phyloP scores from a whole-genome alignment of 805 yeast genomes.

The Starmerella kuoi region DNA sequence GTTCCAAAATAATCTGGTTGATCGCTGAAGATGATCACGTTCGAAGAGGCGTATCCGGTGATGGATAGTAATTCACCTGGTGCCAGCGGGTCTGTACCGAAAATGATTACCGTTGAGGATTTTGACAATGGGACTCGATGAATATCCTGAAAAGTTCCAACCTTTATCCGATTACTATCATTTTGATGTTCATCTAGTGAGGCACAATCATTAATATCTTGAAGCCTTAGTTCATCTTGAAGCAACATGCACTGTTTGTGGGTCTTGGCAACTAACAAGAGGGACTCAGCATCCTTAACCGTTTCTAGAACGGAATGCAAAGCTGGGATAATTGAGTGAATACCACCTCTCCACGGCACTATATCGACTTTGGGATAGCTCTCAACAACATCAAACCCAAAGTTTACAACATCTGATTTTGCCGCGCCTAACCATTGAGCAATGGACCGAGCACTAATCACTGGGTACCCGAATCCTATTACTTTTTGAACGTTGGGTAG shows the following conservation, averaged over 20 bases:
- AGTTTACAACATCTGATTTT: constrained; percentile 51
- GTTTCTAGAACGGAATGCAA: not conserved
- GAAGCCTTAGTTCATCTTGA: not conserved
- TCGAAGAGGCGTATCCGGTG: constrained; percentile 25
- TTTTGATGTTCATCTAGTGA: not conserved
- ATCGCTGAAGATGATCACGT: constrained; percentile 47
- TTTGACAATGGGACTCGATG: not conserved
- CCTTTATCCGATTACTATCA: not conserved
- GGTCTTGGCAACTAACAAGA: not conserved
- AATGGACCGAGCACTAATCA: constrained; percentile 64
- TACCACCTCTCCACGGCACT: constrained; percentile 19
- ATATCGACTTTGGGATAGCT: constrained; percentile 30
- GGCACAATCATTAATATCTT: not conserved
- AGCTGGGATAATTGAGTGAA: not conserved
- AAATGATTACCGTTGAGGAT: not conserved
- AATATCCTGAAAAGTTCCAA: not conserved
- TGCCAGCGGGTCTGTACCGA: not conserved
- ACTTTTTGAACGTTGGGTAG: constrained; percentile 33
- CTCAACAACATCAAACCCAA: constrained; percentile 51
- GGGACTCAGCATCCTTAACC: not conserved
- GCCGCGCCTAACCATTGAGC: constrained; percentile 78
- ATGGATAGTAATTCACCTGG: constrained; percentile 30
- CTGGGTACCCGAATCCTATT: constrained; percentile 55
- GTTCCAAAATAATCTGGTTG: constrained; percentile 54
- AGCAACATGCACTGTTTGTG: not conserved